Percentiles rank a stretch among this genome's conserved stretches.
Conservation (phyloP, 2,329 filamentous ascomycete species). For the Podosphaera aphanis region DNA sequence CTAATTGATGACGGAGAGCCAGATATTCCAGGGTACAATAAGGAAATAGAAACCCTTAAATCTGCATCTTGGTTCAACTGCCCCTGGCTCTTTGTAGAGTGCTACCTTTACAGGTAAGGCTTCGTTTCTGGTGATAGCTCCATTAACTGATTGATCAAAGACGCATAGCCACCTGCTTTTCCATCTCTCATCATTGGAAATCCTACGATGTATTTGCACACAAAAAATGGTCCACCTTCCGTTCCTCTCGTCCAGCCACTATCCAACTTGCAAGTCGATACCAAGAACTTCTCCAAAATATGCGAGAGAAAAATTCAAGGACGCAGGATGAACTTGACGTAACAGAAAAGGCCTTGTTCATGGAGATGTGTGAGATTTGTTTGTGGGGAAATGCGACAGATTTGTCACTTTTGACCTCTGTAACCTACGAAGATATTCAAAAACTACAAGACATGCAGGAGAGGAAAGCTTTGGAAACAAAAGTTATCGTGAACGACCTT, state of each 20-base stretch:
- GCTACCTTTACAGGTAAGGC: slow-evolving; percentile 58
- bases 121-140: not conserved
- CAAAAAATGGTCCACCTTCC: slow-evolving; percentile 82
- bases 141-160: slow-evolving; percentile 19
- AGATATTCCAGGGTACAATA: slow-evolving; percentile 60
- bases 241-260: slow-evolving; percentile 69
- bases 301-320: slow-evolving; percentile 25
- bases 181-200: slow-evolving; percentile 60
- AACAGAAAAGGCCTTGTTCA: slow-evolving; percentile 58
- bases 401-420: slow-evolving; percentile 66
- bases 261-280: slow-evolving; percentile 63
- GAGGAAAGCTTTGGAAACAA: slow-evolving; percentile 67
- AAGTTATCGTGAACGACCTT: slow-evolving; percentile 78
- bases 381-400: slow-evolving; percentile 96
- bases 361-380: slow-evolving; percentile 88
- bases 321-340: slow-evolving; percentile 21
- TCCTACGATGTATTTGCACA: slow-evolving; percentile 70
- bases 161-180: slow-evolving; percentile 61
- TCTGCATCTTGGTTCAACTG: slow-evolving; percentile 60
- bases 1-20: slow-evolving; percentile 14
- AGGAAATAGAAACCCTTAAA: slow-evolving; percentile 53
- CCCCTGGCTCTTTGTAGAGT: slow-evolving; percentile 80
- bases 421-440: slow-evolving; percentile 90
- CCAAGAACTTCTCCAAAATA: slow-evolving; percentile 44
- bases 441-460: slow-evolving; percentile 80